A percentile compares a stretch with the other conserved stretches of the same genome.
Conservation (phyloP, 2,329 filamentous ascomycete genomes). For the Akanthomyces uredinophilus region DNA sequence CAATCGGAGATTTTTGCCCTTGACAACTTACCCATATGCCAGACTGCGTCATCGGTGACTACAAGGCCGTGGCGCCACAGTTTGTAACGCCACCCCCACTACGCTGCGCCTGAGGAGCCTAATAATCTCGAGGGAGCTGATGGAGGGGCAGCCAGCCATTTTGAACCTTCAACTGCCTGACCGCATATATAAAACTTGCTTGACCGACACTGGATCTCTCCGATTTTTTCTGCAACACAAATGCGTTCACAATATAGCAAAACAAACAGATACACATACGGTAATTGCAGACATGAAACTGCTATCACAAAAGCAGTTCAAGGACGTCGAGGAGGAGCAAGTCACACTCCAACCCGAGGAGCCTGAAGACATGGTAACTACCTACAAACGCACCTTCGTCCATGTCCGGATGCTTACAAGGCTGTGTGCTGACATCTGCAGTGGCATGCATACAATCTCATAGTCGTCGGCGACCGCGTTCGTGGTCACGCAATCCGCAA, state of each 20-base stretch:
- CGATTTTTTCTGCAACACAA: background rate
- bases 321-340: constrained; percentile 35
- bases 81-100: constrained; percentile 11
- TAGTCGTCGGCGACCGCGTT: constrained; percentile 48
- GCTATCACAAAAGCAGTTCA: constrained; percentile 32
- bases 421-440: constrained; percentile 16
- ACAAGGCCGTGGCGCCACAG: constrained; percentile 1
- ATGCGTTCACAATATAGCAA: background rate
- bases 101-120: background rate
- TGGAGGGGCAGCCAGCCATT: constrained; percentile 7
- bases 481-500: constrained; percentile 53
- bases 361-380: constrained; percentile 42
- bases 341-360: constrained; percentile 41
- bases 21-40: background rate
- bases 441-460: constrained; percentile 60
- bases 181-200: constrained; percentile 7
- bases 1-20: too few species aligned
- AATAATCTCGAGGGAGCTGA: background rate
- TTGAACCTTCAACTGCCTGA: background rate
- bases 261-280: background rate
- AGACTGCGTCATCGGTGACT: background rate
- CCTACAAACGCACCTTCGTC: constrained; percentile 11
- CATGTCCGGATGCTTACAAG: constrained; percentile 11
- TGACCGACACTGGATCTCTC: background rate
- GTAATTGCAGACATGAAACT: constrained; percentile 33